These are phyloP conservation scores for Pythium dissotocum DNA, from an alignment of 352 stramenopile species.

Conservation along the genomic window DNA sequence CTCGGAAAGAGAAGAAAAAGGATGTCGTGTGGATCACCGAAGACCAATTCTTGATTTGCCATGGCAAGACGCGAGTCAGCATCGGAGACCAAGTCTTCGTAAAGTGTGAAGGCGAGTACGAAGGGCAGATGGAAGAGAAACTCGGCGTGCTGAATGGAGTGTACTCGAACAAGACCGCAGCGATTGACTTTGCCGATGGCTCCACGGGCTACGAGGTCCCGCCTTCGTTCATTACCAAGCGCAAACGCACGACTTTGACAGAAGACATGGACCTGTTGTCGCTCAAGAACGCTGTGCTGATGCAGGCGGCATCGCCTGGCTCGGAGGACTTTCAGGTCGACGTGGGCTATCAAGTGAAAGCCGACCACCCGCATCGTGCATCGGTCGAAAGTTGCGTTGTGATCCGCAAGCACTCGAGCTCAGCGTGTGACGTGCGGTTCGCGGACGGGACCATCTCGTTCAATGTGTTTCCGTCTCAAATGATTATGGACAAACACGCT, in stretches of 20 bases:
- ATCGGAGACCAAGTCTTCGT: slow-evolving; percentile 81
- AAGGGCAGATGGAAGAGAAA: slow-evolving; percentile 58
- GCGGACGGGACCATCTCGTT: slow-evolving; percentile 78
- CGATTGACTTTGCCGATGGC: slow-evolving; percentile 74
- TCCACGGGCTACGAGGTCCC: slow-evolving; percentile 71
- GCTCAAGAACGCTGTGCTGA: slow-evolving; percentile 77
- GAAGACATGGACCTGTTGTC: slow-evolving; percentile 64
- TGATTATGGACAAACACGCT: slow-evolving; percentile 55
- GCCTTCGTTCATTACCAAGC: slow-evolving; percentile 57
- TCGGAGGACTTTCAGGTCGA: slow-evolving; percentile 40
- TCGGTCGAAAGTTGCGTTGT: slow-evolving; percentile 70
- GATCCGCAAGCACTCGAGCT: slow-evolving; percentile 61
- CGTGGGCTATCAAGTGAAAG: slow-evolving; percentile 74
- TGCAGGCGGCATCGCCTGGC: slow-evolving; percentile 39
- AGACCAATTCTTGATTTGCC: slow-evolving; percentile 69
- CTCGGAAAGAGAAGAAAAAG: slow-evolving; percentile 67
- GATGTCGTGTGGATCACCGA: slow-evolving; percentile 58
- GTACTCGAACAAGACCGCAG: slow-evolving; percentile 75
- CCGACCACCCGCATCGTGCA: slow-evolving; percentile 59
- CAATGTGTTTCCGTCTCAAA: slow-evolving; percentile 77
- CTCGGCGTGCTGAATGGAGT: slow-evolving; percentile 70
- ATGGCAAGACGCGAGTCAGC: slow-evolving; percentile 61
- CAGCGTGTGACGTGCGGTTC: slow-evolving; percentile 71
- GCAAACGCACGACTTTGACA: slow-evolving; percentile 37
- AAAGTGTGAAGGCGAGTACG: slow-evolving; percentile 56